These are phyloP conservation scores for Coemansia sp. DNA, from an alignment of 192 early-diverging fungal species.

Conservation along the genomic window DNA sequence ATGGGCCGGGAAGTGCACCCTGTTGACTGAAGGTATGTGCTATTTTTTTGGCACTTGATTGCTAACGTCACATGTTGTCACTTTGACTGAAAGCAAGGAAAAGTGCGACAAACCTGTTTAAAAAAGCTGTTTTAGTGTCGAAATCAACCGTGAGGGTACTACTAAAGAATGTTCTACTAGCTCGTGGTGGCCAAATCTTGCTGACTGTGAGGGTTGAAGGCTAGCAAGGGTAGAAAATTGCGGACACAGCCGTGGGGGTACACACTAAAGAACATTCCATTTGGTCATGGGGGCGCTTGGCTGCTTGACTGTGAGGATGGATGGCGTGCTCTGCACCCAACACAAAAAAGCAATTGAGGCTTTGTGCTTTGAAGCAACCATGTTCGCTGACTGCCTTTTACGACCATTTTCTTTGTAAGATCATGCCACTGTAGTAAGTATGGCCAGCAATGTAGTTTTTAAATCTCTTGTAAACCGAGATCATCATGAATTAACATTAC, in stretches of 20 bases:
- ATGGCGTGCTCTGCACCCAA: not conserved
- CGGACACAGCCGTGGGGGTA: not conserved
- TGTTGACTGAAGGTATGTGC: not conserved
- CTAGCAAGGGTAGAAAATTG: not conserved
- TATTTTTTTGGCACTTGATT: not conserved
- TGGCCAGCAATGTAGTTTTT: too few species aligned
- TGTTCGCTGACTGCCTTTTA: too few species aligned
- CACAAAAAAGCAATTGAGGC: not conserved
- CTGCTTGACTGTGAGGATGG: not conserved
- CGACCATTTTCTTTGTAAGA: too few species aligned
- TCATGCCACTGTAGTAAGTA: too few species aligned
- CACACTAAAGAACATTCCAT: not conserved
- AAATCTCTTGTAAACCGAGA: too few species aligned
- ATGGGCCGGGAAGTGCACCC: not conserved
- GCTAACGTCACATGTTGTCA: not conserved
- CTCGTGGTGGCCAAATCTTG: not conserved
- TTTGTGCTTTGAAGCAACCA: not conserved
- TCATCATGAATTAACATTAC: too few species aligned
- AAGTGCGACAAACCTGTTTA: not conserved
- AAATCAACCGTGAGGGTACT: not conserved
- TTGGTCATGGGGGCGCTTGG: not conserved
- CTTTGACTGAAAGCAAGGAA: not conserved
- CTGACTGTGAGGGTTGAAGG: not conserved
- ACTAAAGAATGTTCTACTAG: not conserved
- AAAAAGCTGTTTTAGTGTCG: not conserved